Evolutionary conservation across 148 eudicot genomes (phyloP).

Genomic region (Silene conica): DNA sequence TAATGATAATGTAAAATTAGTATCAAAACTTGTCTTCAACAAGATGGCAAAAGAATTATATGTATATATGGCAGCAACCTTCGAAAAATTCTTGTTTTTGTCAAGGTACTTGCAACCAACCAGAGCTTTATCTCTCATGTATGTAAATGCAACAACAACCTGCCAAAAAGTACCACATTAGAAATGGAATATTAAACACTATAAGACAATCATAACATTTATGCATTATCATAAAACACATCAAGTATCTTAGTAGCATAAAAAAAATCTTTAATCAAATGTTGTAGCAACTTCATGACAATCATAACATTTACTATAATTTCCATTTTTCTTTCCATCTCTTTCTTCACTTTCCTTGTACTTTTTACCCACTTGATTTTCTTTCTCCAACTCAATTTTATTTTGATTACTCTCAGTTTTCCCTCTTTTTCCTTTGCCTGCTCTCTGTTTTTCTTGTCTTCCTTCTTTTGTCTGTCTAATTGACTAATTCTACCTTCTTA

Average conservation of each 20-base stretch:
- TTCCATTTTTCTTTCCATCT: neutral
- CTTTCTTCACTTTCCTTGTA: neutral
- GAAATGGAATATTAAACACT: neutral
- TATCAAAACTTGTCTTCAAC: neutral
- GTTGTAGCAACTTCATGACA: neutral
- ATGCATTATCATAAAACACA: neutral
- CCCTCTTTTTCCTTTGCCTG: neutral
- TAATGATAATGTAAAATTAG: neutral
- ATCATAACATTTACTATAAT: too few species aligned
- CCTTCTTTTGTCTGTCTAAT: too few species aligned
- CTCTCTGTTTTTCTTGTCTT: too few species aligned
- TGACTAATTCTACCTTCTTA: too few species aligned
- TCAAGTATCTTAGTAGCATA: neutral
- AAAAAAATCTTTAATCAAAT: neutral
- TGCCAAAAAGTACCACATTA: neutral
- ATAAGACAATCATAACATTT: neutral
- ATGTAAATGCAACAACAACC: slow-evolving; percentile 38
- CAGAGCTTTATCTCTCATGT: slow-evolving; percentile 56
- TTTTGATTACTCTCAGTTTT: neutral
- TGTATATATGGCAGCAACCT: slow-evolving; percentile 42
- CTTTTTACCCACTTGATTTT: neutral
- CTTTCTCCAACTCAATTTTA: neutral
- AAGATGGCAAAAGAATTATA: slow-evolving; percentile 8
- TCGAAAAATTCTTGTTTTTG: slow-evolving; percentile 72
- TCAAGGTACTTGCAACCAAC: slow-evolving; percentile 87